Percentiles rank a stretch among this genome's conserved stretches.
phyloP scores from a whole-genome alignment of 768 basidiomycete species.

The Pulveroboletus sp. region DNA sequence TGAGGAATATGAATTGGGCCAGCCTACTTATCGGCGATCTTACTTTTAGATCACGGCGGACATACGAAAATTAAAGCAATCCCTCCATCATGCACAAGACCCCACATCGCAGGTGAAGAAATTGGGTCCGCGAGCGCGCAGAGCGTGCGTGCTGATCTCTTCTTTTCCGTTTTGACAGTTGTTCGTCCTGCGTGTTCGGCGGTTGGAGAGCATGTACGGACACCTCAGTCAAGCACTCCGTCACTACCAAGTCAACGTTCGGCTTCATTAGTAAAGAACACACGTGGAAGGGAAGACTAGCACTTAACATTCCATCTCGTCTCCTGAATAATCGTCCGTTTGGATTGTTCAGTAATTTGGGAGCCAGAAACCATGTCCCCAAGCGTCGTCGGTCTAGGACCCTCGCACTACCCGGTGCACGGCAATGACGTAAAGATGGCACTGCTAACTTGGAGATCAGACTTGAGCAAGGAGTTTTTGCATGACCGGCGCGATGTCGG shows the following conservation, averaged over 20 bases:
- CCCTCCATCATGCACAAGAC: slow-evolving; percentile 9
- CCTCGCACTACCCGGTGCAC: too few relatives aligned
- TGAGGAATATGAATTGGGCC: not conserved
- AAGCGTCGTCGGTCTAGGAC: too few relatives aligned
- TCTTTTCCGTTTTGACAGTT: not conserved
- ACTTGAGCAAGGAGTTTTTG: too few relatives aligned
- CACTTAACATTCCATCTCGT: not conserved
- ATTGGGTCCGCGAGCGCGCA: not conserved
- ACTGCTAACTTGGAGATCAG: too few relatives aligned
- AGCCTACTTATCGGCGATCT: not conserved
- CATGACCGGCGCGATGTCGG: too few relatives aligned
- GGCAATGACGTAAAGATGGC: too few relatives aligned
- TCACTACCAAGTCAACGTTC: slow-evolving; percentile 19
- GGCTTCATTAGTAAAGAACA: slow-evolving; percentile 1
- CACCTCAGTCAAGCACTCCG: slow-evolving; percentile 21
- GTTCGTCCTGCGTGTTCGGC: slow-evolving; percentile 12
- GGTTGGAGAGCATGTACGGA: slow-evolving; percentile 15
- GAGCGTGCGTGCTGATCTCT: not conserved
- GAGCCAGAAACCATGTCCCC: too few relatives aligned
- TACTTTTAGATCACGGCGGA: slow-evolving; percentile 17
- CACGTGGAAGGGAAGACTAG: not conserved
- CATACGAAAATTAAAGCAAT: slow-evolving; percentile 8
- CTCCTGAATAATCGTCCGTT: not conserved
- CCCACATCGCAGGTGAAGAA: slow-evolving; percentile 10
- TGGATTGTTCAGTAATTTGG: too few relatives aligned